Conservation (phyloP, 257 asterid species). For the Penstemon newberryi region DNA sequence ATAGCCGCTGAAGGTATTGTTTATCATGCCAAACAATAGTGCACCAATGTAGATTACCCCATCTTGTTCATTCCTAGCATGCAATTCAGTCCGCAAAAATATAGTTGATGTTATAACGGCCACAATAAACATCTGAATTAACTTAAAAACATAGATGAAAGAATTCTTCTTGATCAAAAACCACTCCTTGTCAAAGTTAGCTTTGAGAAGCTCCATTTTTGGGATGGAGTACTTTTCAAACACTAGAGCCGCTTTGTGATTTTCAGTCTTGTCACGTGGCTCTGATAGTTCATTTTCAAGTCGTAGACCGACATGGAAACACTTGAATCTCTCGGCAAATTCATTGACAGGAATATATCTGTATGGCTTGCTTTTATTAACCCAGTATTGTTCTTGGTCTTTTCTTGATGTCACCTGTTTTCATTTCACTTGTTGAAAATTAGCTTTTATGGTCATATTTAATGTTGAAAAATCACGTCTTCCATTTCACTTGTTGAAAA, state of each 20-base stretch:
- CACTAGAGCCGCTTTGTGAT: slow-evolving; percentile 56
- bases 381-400: slow-evolving; percentile 79
- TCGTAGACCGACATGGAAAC: slow-evolving; percentile 53
- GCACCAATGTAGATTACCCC: slow-evolving; percentile 62
- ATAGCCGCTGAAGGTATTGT: slow-evolving; percentile 60
- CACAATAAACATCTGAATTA: slow-evolving; percentile 53
- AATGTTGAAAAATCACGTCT: too few relatives aligned
- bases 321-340: slow-evolving; percentile 45
- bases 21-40: slow-evolving; percentile 45
- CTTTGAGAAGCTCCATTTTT: slow-evolving; percentile 50
- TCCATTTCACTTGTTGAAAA: not conserved
- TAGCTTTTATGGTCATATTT: not conserved
- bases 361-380: slow-evolving; percentile 44
- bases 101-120: slow-evolving; percentile 58
- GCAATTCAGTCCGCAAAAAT: slow-evolving; percentile 50
- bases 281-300: slow-evolving; percentile 55
- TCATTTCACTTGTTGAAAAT: not conserved
- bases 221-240: slow-evolving; percentile 50
- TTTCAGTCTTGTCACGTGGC: slow-evolving; percentile 41
- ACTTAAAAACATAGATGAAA: slow-evolving; percentile 62
- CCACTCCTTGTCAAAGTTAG: slow-evolving; percentile 70
- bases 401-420: slow-evolving; percentile 66
- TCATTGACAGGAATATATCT: slow-evolving; percentile 47
- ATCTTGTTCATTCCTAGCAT: slow-evolving; percentile 43
- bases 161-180: slow-evolving; percentile 61